Evolutionary conservation across 768 basidiomycete genomes (phyloP).

Genomic region (Tylopilus vinaceipallidus): DNA sequence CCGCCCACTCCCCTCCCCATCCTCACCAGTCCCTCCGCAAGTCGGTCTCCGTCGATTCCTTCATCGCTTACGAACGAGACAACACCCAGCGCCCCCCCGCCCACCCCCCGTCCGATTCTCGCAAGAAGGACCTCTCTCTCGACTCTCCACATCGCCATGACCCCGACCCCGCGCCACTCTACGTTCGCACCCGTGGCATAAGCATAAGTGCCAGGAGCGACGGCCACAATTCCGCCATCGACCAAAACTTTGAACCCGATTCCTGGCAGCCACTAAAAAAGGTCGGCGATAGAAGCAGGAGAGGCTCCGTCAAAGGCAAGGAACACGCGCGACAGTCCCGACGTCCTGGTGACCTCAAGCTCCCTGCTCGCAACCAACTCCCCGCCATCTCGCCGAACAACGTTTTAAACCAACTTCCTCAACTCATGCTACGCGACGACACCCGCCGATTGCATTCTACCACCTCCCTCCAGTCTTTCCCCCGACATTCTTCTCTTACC

Average conservation of each 20-base stretch:
- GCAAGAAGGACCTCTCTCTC: constrained; percentile 27
- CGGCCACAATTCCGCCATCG: constrained; percentile 36
- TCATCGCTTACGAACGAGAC: constrained; percentile 48
- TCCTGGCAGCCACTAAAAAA: constrained; percentile 45
- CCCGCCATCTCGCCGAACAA: constrained; percentile 30
- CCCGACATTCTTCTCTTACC: constrained; percentile 30
- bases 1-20: constrained; percentile 17
- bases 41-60: constrained; percentile 77
- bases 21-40: constrained; percentile 54
- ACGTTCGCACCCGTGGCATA: constrained; percentile 51
- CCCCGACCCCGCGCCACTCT: constrained; percentile 29
- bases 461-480: constrained; percentile 38
- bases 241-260: constrained; percentile 53
- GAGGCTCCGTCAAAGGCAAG: constrained; percentile 46
- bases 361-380: constrained; percentile 52
- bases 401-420: constrained; percentile 37
- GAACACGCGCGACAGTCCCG: constrained; percentile 42
- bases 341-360: constrained; percentile 60
- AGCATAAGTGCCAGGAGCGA: constrained; percentile 53
- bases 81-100: constrained; percentile 35
- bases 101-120: constrained; percentile 34
- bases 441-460: constrained; percentile 38
- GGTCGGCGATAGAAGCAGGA: constrained; percentile 43
- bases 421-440: constrained; percentile 39
- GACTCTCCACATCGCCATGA: constrained; percentile 27